Percentiles rank a stretch among this genome's conserved stretches.
These are phyloP conservation scores for Penicillium canescens DNA, from an alignment of 495 filamentous ascomycete genomes.

Conservation along the genomic window DNA sequence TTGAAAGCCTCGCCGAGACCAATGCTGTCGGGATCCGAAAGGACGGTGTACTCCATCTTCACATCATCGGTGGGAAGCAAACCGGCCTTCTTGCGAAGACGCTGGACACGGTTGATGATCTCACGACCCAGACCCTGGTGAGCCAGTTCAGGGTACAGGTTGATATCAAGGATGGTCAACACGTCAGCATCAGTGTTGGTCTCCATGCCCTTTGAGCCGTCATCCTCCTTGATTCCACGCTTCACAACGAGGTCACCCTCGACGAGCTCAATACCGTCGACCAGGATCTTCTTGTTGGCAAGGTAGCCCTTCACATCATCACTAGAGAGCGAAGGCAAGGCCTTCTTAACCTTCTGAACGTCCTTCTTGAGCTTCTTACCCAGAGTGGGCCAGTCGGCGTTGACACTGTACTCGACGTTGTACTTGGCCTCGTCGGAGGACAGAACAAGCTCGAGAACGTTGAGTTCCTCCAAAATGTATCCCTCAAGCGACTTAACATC, in stretches of 20 bases:
- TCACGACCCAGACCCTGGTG: slow-evolving; percentile 78
- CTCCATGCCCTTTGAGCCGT: slow-evolving; percentile 69
- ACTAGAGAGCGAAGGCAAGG: slow-evolving; percentile 74
- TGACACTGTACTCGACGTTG: slow-evolving; percentile 84
- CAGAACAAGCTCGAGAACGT: slow-evolving; percentile 81
- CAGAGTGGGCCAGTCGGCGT: slow-evolving; percentile 88
- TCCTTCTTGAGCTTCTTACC: slow-evolving; percentile 98
- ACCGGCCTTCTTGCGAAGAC: slow-evolving; percentile 79
- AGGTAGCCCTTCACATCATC: slow-evolving; percentile 77
- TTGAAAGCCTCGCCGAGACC: slow-evolving; percentile 75
- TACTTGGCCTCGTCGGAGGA: slow-evolving; percentile 87
- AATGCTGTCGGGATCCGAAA: slow-evolving; percentile 74
- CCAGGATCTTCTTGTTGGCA: slow-evolving; percentile 64
- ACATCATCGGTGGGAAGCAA: slow-evolving; percentile 81
- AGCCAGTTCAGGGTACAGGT: slow-evolving; percentile 70
- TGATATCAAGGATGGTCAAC: slow-evolving; percentile 76
- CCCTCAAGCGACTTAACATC: slow-evolving; percentile 81
- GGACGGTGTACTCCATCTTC: slow-evolving; percentile 77
- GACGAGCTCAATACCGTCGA: slow-evolving; percentile 80
- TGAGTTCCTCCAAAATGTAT: slow-evolving; percentile 90
- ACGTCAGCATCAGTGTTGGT: slow-evolving; percentile 83
- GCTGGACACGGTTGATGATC: slow-evolving; percentile 80
- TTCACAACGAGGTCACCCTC: slow-evolving; percentile 83
- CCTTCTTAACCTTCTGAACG: slow-evolving; percentile 85
- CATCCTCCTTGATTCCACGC: slow-evolving; percentile 71